Evolutionary conservation across 179 eudicot species (phyloP), one percentile per base, ranked within the genome.

Genomic region (Beta macrorhiza): DNA sequence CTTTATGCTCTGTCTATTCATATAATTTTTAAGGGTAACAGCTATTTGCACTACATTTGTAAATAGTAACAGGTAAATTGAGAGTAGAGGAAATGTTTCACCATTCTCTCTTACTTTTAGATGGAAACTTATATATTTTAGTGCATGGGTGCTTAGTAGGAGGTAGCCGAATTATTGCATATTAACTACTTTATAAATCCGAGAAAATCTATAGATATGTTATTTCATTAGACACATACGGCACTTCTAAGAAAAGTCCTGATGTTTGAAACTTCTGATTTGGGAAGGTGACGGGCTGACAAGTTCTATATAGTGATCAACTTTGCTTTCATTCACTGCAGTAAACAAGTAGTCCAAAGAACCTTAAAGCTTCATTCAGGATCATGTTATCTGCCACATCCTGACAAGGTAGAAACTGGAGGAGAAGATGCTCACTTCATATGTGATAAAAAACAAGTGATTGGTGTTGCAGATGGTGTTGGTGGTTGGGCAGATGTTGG

Each of bases 341-440:
- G 90, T 77, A 75, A 84, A 53, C 77, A 75, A 6, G 63, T 56
- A 63, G 79, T 45, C 15, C 81, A 76, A 82, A 74, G 47, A 58
- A 47, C 79, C 76, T 80, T 84, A 83, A 88, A 80, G 89, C 86
- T 88, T 79, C 29, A 47, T 25, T 86, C 90, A 15, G 90, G 86
- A 58, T 80, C 89, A 67, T 86, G 51, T 81, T 88, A 88, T 82
- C 63, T 82, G 42, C 90, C 90, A 45, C 89, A 88, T 80, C 89
- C 89, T 37, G 87, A 86, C 79, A 88, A 88, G 79, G 58, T 59
- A 22, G 74, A 78, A 64, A 86, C 87, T 70, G 89, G 89, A 63
- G 90, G 90, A 11, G 90, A 88, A 81, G 90, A 88, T 82, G 90
- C 89, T 14, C 89, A 88, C 64, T 88, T 88, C 80, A 88, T 88